Percentiles rank a stretch among this genome's conserved stretches.
phyloP scores from a whole-genome alignment of 2,329 filamentous ascomycete genomes.

The Nemania bipapillata region DNA sequence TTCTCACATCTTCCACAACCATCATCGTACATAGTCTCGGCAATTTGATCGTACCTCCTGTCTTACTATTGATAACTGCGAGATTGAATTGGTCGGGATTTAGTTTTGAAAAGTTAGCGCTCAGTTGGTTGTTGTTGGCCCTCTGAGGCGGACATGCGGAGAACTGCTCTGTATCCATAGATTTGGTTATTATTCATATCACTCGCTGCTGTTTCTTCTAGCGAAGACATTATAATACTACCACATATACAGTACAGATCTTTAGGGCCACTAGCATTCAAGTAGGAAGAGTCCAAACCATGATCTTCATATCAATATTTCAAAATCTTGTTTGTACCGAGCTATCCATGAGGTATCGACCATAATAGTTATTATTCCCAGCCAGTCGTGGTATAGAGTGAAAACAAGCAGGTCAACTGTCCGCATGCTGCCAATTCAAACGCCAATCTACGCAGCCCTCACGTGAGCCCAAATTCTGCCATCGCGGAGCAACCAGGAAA shows the following conservation, averaged over 20 bases:
- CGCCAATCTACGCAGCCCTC: too few species aligned
- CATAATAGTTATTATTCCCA: neutral
- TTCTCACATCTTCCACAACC: neutral
- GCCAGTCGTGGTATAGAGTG: neutral
- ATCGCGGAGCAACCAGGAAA: neutral
- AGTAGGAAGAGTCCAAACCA: neutral
- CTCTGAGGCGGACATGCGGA: neutral
- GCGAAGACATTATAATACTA: neutral
- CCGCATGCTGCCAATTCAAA: neutral
- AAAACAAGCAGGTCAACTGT: neutral
- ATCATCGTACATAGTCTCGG: slow-evolving; percentile 22
- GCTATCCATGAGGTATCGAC: slow-evolving; percentile 17
- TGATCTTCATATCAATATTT: neutral
- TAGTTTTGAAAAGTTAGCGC: neutral
- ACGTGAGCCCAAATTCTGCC: neutral
- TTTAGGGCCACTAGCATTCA: neutral
- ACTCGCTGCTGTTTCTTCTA: neutral
- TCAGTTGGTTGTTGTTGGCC: neutral
- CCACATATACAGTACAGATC: neutral
- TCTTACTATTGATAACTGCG: neutral
- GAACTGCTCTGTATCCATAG: neutral
- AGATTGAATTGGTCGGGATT: neutral
- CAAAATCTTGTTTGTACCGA: neutral
- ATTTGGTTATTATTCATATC: neutral
- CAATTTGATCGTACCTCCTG: slow-evolving; percentile 20